Base-by-base conservation (phyloP, 371 early-diverging fungal genomes). In the Rhizomucor pusillus region DNA sequence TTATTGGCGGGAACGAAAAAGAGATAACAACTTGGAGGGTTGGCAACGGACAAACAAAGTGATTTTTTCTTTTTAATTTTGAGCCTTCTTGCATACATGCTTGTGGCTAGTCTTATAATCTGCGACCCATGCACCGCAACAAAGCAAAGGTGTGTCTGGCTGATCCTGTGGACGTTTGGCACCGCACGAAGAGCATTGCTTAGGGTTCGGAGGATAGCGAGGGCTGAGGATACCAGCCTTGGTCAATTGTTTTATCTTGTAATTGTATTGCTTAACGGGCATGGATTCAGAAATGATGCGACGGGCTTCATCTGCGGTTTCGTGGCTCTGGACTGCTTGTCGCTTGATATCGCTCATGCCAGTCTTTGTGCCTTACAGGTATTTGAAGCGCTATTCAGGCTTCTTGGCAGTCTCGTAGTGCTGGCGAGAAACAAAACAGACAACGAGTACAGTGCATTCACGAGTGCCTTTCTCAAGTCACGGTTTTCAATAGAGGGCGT, bases 271-370 rank as follows among this genome's bases (percentile, higher is more conserved):
- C 44, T 63, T 66, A 25, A 63, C 44, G 23, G 73, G 71, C 56
- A 71, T 55, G 34, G 68, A 62, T n/a, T 52, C 46, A 11, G 60
- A 53, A 35, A 77, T 65, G 29, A 75, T 54, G 23, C 56, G 56
- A 14, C 65, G 56, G 11, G 80, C 73, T 24, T 72, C 67, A 16
- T 63, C 64, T 11, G 67, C 33, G 9, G 68, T 44, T 48, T 82
- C 81, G 60, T 78, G 76, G 14, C 65, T 63, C 41, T 59, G 50
- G 36, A 77, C 64, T 4, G 83, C 82, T n/a, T 73, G 64, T 18
- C 75, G 75, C 67, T 86, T 86, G 54, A 67, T 70, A n/a, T 86
- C 82, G 50, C 77, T 79, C 54, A 81, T 66, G 23, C 77, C 81
- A 50, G 80, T 75, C 40, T 63, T 63, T 16, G 73, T 73, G 20